Base-by-base conservation (phyloP, 495 filamentous ascomycete species). In the Trichoderma virens region DNA sequence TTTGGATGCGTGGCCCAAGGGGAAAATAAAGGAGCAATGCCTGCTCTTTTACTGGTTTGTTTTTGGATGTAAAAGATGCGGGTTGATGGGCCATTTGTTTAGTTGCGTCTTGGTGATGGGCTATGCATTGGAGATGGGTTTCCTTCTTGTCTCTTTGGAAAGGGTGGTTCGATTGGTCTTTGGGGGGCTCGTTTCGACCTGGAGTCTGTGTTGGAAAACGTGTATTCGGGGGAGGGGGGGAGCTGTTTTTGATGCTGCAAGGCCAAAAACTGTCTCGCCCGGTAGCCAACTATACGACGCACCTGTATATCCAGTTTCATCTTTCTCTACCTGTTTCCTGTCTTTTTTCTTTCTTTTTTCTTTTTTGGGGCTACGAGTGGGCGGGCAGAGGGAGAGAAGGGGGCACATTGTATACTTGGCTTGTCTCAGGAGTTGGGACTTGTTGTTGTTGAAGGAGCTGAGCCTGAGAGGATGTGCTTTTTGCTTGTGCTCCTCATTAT, bases 221-320 rank as follows among this genome's bases (percentile, higher is more conserved):
- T 32, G 27, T 56, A 56, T 56, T 56, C 16, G 25, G 25, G 23
- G 47, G 25, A 28, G 47, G 16, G 16, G 41, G 18, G 25, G 47
- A 45, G 47, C 47, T 56, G 47, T 43, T 60, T 59, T 62, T 60
- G 32, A 25, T 47, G 23, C 69, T 69, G 65, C 69, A 65, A 65
- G 64, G 67, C 69, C 61, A 70, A 68, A n/a, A 62, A 27, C 5
- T 51, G 68, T 65, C 69, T 64, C 45, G 65, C 67, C 69, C 63
- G 45, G 62, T 62, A 41, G 47, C 47, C 20, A 59, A 60, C n/a
- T 61, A 67, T 65, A 62, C 63, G 66, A 62, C 62, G 51, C 56
- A 45, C 14, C 61, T 13, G 31, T 47, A 65, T 64, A 65, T 28
- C 61, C 43, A 56, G 18, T 61, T 9, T 20, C 30, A 64, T 41